Percentiles rank a stretch among this genome's conserved stretches.
phyloP scores from a whole-genome alignment of 352 stramenopile genomes.

The Phytopythium sindhum region DNA sequence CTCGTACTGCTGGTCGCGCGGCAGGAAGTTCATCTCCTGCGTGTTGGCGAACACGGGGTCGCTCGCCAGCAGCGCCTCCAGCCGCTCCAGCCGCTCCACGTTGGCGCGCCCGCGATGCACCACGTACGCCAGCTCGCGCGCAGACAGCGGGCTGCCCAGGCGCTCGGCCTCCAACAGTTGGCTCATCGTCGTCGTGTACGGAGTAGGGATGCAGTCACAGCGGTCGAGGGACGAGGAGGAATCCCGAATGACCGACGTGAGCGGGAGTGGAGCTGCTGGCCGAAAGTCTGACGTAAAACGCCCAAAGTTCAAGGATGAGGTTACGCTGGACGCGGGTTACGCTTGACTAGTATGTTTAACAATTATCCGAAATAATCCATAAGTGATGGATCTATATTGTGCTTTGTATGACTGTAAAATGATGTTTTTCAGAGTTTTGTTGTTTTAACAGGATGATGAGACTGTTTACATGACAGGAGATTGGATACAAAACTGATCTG shows the following conservation, averaged over 20 bases:
- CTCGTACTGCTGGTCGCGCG: constrained; percentile 61
- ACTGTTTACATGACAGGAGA: no score
- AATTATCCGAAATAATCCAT: no score
- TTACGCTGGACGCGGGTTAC: not conserved
- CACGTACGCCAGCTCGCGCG: constrained; percentile 62
- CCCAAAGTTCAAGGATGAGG: not conserved
- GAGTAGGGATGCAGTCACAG: not conserved
- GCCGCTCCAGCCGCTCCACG: constrained; percentile 50
- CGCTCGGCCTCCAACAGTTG: constrained; percentile 33
- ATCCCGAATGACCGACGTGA: not conserved
- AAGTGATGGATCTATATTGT: no score
- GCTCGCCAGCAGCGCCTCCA: constrained; percentile 53
- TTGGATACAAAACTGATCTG: no score
- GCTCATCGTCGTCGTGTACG: not conserved
- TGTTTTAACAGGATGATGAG: no score
- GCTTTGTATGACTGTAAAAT: no score
- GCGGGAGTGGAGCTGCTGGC: not conserved
- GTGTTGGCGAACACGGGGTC: constrained; percentile 53
- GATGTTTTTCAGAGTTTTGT: no score
- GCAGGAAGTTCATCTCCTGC: constrained; percentile 64
- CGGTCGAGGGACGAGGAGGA: no score
- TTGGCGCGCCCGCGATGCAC: constrained; percentile 47
- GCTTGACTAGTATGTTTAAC: not conserved
- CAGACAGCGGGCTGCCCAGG: constrained; percentile 33
- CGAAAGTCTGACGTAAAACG: not conserved